Conservation (phyloP, 73 alveolate species). For the Blepharisma stoltei region DNA sequence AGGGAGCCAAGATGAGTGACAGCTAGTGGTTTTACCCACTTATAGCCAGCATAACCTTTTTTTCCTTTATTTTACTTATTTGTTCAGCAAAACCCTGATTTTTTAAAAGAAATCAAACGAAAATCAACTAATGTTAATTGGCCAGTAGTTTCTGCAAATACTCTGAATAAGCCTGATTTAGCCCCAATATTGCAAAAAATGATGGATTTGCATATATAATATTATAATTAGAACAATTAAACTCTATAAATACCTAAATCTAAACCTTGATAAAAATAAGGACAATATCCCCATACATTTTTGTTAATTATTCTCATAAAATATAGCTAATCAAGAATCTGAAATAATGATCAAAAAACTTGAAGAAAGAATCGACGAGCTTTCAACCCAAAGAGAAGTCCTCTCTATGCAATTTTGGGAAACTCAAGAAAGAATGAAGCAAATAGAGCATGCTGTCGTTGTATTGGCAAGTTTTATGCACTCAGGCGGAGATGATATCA, state of each 20-base stretch:
- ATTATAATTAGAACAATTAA: too few species aligned
- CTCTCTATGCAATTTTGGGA: not conserved
- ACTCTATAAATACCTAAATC: too few species aligned
- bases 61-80: too few species aligned
- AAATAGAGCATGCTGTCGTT: constrained; percentile 4
- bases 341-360: not conserved
- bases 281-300: too few species aligned
- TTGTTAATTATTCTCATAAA: too few species aligned
- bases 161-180: not conserved
- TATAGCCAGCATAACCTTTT: too few species aligned
- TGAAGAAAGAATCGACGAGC: constrained; percentile 1
- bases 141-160: constrained; percentile 8
- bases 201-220: not conserved
- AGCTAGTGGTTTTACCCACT: too few species aligned
- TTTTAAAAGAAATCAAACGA: constrained; percentile 15
- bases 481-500: not conserved
- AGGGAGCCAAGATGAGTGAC: too few species aligned
- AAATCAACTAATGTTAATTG: constrained; percentile 7
- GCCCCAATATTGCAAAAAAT: constrained; percentile 1
- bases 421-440: constrained; percentile 14
- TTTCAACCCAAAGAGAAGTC: not conserved
- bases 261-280: too few species aligned
- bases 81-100: not conserved
- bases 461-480: constrained; percentile 18
- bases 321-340: not conserved